Evolutionary conservation across 1,284 basidiomycete genomes (phyloP), one percentile per base, ranked within the genome.

Genomic region (Peniophora sp.): DNA sequence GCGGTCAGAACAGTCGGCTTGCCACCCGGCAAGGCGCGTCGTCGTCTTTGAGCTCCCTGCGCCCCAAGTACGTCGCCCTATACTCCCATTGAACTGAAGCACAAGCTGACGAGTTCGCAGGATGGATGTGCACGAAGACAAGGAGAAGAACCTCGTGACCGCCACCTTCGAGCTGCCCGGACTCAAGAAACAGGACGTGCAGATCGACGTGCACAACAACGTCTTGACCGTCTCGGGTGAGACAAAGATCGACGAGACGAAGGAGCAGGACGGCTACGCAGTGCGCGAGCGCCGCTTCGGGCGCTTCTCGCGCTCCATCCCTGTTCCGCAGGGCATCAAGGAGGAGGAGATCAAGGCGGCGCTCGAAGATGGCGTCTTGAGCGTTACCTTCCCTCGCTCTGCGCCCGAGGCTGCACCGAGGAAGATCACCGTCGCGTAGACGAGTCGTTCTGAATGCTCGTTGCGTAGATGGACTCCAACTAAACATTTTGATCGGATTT

Each of bases 141-240:
- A 57, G 14, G 63, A 68, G 8, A 48, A 57, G 35, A 70, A 72
- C 47, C 57, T 57, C 11, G 62, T 73, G 23, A 70, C 65, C 6
- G 68, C 69, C 8, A 61, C 65, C 0, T 67, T 75, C 53, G 72
- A 76, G 58, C 58, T 75, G 8, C 72, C 73, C 1, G 72, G 72
- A 1, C 49, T 72, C 35, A 64, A 60, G 17, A 67, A 70, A 34
- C 66, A 73, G 34, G 60, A 67, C 47, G 58, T 74, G 17, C 49
- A 62, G 41, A 65, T 75, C 49, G 62, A 70, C 20, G 56, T 72
- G 12, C 64, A 69, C 48, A 63, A 67, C 41, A 60, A 65, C 24
- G 59, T 58, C 42, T 62, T 75, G 47, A 68, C 62, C 10, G 58
- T 74, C 8, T 64, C 68, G 17, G 71, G 68, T 9, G 64, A 68